Base-by-base conservation (phyloP, 129 eudicot genomes). In the Calendula officinalis region DNA sequence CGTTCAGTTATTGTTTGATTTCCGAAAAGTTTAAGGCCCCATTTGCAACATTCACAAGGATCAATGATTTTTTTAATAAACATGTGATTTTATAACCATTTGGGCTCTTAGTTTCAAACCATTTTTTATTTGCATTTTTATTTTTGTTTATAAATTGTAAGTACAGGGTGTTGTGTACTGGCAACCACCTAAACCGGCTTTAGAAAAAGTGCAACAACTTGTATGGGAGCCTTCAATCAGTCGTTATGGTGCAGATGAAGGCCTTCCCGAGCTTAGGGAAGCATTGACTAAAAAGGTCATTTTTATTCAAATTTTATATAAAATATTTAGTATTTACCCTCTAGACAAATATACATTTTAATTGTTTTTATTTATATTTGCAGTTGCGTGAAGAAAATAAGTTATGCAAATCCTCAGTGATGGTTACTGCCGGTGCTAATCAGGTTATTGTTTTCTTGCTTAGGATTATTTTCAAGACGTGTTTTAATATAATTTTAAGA, bases 391-490 rank as follows among this genome's bases (percentile, higher is more conserved):
- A 67, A 17, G 99, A 94, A 60, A 94, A 94, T 62, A 86, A 89
- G 58, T 61, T 94, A 37, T 62, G 71, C 80, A 94, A 86, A 71
- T 88, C 97, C 56, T 83, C 95, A 3, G 89, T 94, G 78, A 89
- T 94, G 97, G 99, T 94, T 44, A 94, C 99, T 73, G 95, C 99
- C 46, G 99, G 99, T 15, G 99, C 99, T 57, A 94, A 94, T 83
- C 99, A 94, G 99, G 99, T 94, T 60, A 53, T 72, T 59, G 16
- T 68, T 59, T 39, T 59, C 9, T 57, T 5, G 64, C 5, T 2
- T 36, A 5, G 53, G 9, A 38, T 12, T 47, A 11, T 33, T 48
- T 48, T 14, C 11, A 32, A 39, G 38, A 5, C 41, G 6, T 5
- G 13, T 62, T 71, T 34, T 77, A 67, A 55, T 13, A 3, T 62